Evolutionary conservation across 75 land plant species (phyloP), one percentile per base, ranked within the genome.

Genomic region (Adiantum capillusveneris): DNA sequence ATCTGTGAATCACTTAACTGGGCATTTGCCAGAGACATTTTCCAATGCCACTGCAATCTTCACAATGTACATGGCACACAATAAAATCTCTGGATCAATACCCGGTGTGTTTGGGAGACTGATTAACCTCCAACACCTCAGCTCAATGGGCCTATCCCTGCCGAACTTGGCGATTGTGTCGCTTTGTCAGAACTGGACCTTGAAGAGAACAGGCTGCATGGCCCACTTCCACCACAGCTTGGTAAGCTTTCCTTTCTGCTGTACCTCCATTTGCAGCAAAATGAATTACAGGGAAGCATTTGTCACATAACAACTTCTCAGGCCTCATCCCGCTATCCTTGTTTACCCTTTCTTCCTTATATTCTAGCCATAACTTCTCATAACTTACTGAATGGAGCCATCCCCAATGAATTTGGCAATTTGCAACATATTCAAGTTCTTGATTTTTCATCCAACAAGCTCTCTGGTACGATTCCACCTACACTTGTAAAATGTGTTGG

Each of bases 21-120:
- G 37, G 37, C 37, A 3, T 5, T 34, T 34, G 37, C 37, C 37
- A 34, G 37, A 34, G 37, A 9, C 37, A 3, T 34, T 34, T 34
- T 3, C 37, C 9, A 34, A 34, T 34, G 37, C 37, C 3, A 5
- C 37, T 34, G 37, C 37, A 3, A 34, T 34, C 37, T 34, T 5
- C 37, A 34, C 37, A 9, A 54, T 90, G 53, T 76, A 92, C 53
- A 72, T 90, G 45, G 83, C 82, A 27, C 79, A 90, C 43, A 90
- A 90, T 59, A 75, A 69, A 58, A 79, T 90, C 31, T 70, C 76
- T 1, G 96, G 96, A 21, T 64, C 58, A 31, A 86, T 90, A 31
- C 96, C 96, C 0, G 49, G 49, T 19, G 80, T 77, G 55, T 61
- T 90, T 31, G 92, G 96, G 17, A 64, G 67, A 43, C 63, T 90